Evolutionary conservation across 176 grass and related monocot species (phyloP), one percentile per base, ranked within the genome.

Genomic region (Triticum timopheevii): DNA sequence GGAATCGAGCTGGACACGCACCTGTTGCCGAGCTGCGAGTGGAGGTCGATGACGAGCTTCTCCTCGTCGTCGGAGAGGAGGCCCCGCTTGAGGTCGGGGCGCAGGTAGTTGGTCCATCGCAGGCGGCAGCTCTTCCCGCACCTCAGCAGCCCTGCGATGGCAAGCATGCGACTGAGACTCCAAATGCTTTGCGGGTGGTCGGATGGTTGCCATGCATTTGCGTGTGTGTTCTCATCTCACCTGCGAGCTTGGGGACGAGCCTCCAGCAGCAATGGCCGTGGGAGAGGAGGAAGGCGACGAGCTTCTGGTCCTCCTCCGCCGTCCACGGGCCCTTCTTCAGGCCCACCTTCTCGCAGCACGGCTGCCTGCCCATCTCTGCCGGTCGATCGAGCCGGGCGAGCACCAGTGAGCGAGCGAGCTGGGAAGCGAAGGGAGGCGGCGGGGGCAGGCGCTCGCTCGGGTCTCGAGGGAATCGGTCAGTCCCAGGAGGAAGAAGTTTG

Each of bases 91-190:
- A 99, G 82, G 81, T 97, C 94, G 10, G 97, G 97, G n/a, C 97
- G 65, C 42, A 99, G 92, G 89, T 99, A 99, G 81, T 99, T 99
- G 38, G 88, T 92, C 97, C 97, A 99, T 45, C 97, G 34, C 33
- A 99, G 86, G 63, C 97, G 92, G 89, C 97, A 99, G 87, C 97
- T 99, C 97, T 99, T 99, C 6, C 94, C 94, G 56, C 97, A 99
- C 87, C 97, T 61, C 59, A 93, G 72, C 85, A 97, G 59, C 8
- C 97, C 97, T 90, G 45, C 27, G 27, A 27, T 27, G 27, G 27
- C 27, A 27, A 27, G 27, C 45, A 15, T 4, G 45, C 45, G 13
- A 49, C 15, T 27, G 27, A 27, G 27, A 27, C 27, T 27, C 50
- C 16, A 54, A 54, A 54, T 50, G 50, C 27, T 27, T 27, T 27